Conservation (phyloP, 1,284 basidiomycete genomes). For the Mrakiaceae sp. region DNA sequence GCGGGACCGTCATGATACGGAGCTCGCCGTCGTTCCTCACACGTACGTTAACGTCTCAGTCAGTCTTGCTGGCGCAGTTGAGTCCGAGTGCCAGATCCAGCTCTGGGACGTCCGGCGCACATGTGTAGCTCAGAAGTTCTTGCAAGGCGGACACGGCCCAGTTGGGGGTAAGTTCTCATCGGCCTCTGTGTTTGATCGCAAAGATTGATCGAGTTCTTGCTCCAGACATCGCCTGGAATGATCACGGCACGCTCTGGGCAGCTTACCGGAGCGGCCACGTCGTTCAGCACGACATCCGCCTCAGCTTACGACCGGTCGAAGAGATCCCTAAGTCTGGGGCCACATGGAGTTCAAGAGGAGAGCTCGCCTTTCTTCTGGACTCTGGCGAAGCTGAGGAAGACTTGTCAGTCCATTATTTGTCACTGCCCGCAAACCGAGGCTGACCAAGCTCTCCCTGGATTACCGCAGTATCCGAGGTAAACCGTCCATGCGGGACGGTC, state of each 20-base stretch:
- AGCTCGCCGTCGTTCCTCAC: slow-evolving; percentile 43
- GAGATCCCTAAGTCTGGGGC: slow-evolving; percentile 40
- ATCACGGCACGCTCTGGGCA: slow-evolving; percentile 61
- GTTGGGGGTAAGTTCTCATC: slow-evolving; percentile 47
- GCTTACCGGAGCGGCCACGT: slow-evolving; percentile 67
- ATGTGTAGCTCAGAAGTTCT: slow-evolving; percentile 70
- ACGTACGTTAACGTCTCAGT: slow-evolving; percentile 20
- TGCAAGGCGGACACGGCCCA: slow-evolving; percentile 54
- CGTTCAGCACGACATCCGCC: slow-evolving; percentile 62
- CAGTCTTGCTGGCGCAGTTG: slow-evolving; percentile 12
- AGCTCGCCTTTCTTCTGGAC: too few species aligned
- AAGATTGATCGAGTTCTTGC: slow-evolving; percentile 17
- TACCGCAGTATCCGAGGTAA: too few species aligned
- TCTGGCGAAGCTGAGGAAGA: too few species aligned
- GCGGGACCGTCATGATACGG: slow-evolving; percentile 68
- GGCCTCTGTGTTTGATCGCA: neutral
- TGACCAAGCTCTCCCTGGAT: too few species aligned
- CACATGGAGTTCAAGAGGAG: too few species aligned
- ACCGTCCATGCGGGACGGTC: too few species aligned
- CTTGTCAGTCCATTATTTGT: too few species aligned
- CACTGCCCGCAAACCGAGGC: too few species aligned
- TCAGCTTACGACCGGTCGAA: slow-evolving; percentile 50
- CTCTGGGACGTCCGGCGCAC: slow-evolving; percentile 78
- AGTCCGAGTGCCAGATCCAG: slow-evolving; percentile 44
- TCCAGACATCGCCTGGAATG: slow-evolving; percentile 56